Base-by-base conservation (phyloP, 2,329 filamentous ascomycete genomes). In the Esteya vermicola region DNA sequence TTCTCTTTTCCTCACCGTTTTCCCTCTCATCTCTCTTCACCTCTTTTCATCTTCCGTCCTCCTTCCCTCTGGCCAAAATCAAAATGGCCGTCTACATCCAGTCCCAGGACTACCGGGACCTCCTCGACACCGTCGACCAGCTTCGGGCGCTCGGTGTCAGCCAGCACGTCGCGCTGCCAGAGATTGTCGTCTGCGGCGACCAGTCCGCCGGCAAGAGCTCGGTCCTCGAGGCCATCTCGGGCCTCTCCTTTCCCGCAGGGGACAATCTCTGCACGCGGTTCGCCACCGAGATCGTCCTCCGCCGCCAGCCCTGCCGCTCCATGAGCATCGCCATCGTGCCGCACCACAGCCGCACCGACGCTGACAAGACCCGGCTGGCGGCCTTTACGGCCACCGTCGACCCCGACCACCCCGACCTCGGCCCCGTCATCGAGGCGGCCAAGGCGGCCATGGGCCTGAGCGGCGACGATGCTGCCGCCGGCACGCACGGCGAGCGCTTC, bases 151-250 rank as follows among this genome's bases (percentile, higher is more conserved):
- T 59, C 25, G 57, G 58, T 0, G 47, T 62, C 26, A 56, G 56
- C 33, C 49, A 55, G 5, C 54, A 56, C 43, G 53, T 68, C 16
- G 57, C 58, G 13, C 53, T 67, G 0, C 65, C 64, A 0, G 56
- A 67, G 44, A 64, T 68, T 41, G 66, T 78, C 23, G 72, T 78
- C 13, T 72, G 67, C 37, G 75, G 75, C 3, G 68, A 78, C 43
- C 73, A 78, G 47, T 75, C 68, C 0, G 67, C 68, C 2, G 76
- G 75, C 4, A 81, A 81, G 52, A 77, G 70, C 41, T 78, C 74
- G 0, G 72, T 79, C 0, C 64, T 81, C 0, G 73, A 81, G 48
- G 75, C 73, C 2, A 72, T 81, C 30, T 76, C 75, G 0, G 65
- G 71, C 4, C 63, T 81, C 2, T 62, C 64, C 0, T 81, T 81